phyloP scores from a whole-genome alignment of 208 protist genomes.

The Trypanosoma scelopori region DNA sequence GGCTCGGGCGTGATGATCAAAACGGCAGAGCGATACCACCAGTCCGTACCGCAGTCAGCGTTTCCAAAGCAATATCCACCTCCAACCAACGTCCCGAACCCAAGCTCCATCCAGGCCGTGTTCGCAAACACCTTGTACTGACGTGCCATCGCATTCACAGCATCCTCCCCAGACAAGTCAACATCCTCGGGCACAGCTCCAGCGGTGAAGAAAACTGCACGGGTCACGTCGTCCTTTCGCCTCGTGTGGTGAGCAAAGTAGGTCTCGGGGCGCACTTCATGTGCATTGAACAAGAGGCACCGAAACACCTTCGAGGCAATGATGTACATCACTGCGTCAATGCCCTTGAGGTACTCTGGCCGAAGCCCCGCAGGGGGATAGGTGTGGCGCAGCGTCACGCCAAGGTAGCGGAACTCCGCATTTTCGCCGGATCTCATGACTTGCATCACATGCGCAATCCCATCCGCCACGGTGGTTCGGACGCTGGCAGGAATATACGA shows the following conservation, averaged over 20 bases:
- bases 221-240: neutral
- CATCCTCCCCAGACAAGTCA: constrained; percentile 4
- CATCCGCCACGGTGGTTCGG: neutral
- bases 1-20: constrained; percentile 17
- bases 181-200: neutral
- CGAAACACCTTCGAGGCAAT: constrained; percentile 5
- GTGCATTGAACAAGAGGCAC: constrained; percentile 18
- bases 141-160: neutral
- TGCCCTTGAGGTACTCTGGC: constrained; percentile 18
- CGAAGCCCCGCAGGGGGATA: constrained; percentile 23
- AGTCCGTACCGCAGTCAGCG: constrained; percentile 15
- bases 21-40: constrained; percentile 22
- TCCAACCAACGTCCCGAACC: constrained; percentile 12
- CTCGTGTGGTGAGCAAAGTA: neutral
- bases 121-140: constrained; percentile 6
- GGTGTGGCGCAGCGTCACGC: constrained; percentile 17
- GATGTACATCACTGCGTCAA: constrained; percentile 23
- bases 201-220: constrained; percentile 7
- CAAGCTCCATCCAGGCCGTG: constrained; percentile 19
- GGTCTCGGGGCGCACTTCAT: neutral
- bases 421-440: neutral
- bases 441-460: constrained; percentile 4
- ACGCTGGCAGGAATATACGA: constrained; percentile 7
- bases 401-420: constrained; percentile 2
- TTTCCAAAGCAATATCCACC: constrained; percentile 23